These are phyloP conservation scores for Zasmidium angulare DNA, from an alignment of 2,329 filamentous ascomycete species.

Conservation along the genomic window DNA sequence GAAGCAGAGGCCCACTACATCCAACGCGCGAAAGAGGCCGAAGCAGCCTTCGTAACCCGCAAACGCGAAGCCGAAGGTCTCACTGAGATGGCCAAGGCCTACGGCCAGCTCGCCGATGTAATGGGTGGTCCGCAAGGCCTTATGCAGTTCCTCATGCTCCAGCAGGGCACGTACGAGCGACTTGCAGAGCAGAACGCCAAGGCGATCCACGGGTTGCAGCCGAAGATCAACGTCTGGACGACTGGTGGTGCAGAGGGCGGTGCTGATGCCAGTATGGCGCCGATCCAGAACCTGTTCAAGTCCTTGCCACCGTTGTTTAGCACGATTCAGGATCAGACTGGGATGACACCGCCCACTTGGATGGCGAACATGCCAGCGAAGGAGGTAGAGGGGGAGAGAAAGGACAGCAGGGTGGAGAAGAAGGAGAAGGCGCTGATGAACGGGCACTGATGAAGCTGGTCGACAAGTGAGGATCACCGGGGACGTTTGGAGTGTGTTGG, in stretches of 20 bases:
- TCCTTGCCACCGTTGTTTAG: constrained; percentile 77
- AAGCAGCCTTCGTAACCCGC: constrained; percentile 59
- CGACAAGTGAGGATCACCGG: background rate
- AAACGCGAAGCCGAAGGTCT: constrained; percentile 77
- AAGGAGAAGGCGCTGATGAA: constrained; percentile 21
- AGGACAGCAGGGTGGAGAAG: background rate
- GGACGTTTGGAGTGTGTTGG: background rate
- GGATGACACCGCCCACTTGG: constrained; percentile 78
- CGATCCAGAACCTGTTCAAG: constrained; percentile 73
- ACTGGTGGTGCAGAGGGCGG: constrained; percentile 59
- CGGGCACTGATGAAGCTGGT: constrained; percentile 5
- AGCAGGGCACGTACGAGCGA: constrained; percentile 74
- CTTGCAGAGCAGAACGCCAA: constrained; percentile 75
- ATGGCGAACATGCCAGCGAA: constrained; percentile 50
- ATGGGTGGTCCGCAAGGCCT: constrained; percentile 77
- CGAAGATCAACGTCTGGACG: constrained; percentile 91
- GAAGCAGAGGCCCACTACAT: constrained; percentile 36
- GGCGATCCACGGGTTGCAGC: constrained; percentile 73
- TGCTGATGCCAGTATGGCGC: constrained; percentile 55
- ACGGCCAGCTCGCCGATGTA: constrained; percentile 67
- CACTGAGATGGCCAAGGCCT: constrained; percentile 76
- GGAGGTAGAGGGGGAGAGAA: background rate
- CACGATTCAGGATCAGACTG: constrained; percentile 87
- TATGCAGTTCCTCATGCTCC: constrained; percentile 84
- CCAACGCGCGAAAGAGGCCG: constrained; percentile 28